Evolutionary conservation across 768 basidiomycete species (phyloP), one percentile per base, ranked within the genome.

Genomic region (Suillus variegatus): DNA sequence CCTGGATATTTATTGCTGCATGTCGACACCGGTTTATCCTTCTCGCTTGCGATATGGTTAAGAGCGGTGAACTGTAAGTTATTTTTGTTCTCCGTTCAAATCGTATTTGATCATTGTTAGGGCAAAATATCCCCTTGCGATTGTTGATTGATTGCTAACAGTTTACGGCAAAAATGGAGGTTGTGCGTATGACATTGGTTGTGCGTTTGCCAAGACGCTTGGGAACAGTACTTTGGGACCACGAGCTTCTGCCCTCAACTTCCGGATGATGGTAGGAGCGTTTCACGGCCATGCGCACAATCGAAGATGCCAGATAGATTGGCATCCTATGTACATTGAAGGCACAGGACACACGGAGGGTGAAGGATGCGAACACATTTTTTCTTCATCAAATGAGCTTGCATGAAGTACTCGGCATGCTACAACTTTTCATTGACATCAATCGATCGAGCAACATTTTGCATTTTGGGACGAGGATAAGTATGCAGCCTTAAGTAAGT

Each of bases 251-350:
- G 1, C 12, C 0, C 63, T 60, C 2, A 35, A 40, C 10, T 40
- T 66, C 5, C 61, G 66, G 5, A 44, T 74, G 7, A 65, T 73
- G 14, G 70, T 75, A 7, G 55, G 44, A 28, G 14, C 65, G 64
- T 20, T 57, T 72, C 14, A 64, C 69, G 12, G 71, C 71, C 70
- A 76, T 61, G 68, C 69, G 1, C 77, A 78, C 60, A 74, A 74
- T 49, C 65, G 70, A 2, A 28, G 36, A 4, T 78, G 77, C 60
- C 75, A 76, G 61, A 22, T 77, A 0, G 25, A 62, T 38, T 74
- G 69, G 67, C 76, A 77, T 62, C 76, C 76, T 3, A 62, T 69
- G 28, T 73, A 72, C 32, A 66, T 71, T 0, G 9, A 0, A 13
- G 64, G 65, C 4, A 65, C 61, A 14, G 60, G 65, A 6, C 61